Conservation (phyloP, 352 stramenopile species). For the Phytopythium oedochilum region DNA sequence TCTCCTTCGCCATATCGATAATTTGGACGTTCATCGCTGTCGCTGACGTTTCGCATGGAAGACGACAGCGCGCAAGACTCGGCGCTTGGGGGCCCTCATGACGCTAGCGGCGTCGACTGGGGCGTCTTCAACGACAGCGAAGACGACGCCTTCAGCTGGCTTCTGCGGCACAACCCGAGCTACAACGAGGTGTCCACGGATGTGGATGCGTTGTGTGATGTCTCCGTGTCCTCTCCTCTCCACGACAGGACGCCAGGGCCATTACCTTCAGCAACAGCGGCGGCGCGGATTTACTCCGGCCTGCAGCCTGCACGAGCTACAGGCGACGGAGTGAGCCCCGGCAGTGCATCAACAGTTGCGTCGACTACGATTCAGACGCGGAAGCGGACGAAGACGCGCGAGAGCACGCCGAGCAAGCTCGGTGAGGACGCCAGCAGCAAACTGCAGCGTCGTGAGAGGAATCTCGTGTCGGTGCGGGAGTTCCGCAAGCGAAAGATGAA, state of each 20-base stretch:
- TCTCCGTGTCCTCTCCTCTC: not conserved
- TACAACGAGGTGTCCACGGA: not conserved
- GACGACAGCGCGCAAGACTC: not conserved
- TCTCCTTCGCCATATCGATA: too few relatives aligned
- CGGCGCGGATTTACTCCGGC: conserved; percentile 17
- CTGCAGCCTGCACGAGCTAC: conserved; percentile 2
- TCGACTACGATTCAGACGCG: conserved; percentile 12
- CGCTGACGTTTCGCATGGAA: too few relatives aligned
- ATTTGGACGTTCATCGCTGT: too few relatives aligned
- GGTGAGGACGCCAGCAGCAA: conserved; percentile 36
- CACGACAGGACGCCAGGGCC: too few relatives aligned
- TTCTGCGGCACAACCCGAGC: conserved; percentile 32
- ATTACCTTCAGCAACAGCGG: not conserved
- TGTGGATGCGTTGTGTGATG: not conserved
- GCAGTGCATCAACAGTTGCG: conserved; percentile 7
- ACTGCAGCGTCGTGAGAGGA: conserved; percentile 63
- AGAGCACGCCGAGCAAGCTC: not conserved
- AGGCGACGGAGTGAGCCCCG: too few relatives aligned
- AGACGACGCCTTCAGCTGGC: conserved; percentile 54
- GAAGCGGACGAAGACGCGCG: conserved; percentile 2
- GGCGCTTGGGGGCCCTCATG: not conserved
- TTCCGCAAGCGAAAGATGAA: conserved; percentile 78
- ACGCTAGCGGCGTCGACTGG: conserved; percentile 43
- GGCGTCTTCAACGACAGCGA: conserved; percentile 65
- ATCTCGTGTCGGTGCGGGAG: conserved; percentile 66